Base-by-base conservation (phyloP, 2,329 filamentous ascomycete species). In the Apiospora phragmitis region DNA sequence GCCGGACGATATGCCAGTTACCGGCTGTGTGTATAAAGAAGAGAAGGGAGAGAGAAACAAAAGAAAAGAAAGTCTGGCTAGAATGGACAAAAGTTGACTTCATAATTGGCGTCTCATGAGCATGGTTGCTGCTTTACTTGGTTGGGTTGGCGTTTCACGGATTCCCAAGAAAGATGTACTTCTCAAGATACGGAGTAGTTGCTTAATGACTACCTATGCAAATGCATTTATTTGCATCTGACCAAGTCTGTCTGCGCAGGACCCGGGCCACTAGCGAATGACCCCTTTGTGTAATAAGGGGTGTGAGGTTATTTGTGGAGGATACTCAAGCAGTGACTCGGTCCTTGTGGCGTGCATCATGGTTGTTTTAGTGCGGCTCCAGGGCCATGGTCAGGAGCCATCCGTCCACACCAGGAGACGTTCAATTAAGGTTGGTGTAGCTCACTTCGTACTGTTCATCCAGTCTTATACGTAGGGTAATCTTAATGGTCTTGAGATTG, bases 1-100 rank as follows among this genome's bases (percentile, higher is more conserved):
- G 96, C 96, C 18, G 96, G 96, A 72, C 89, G 96, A 69, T 99
- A 99, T 83, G 96, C 96, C 67, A 97, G 94, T 89, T 99, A 99
- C 83, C 87, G 95, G 77, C 79, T 91, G 70, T 91, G 89, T 75
- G 89, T 91, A 75, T 92, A 82, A 83, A n/a, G 24, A 38, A 67
- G 43, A 32, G 29, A 32, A 16, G 24, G 3, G 26, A 59, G 51
- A 8, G 43, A 47, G 9, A 5, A 21, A 65, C 18, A 65, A 65
- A 42, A 41, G 9, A 47, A 35, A 35, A 35, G 51, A 51, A 35
- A 65, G 21, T 38, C 41, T 38, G 69, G 21, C 51, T 67, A 71
- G 38, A 65, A 67, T 71, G 69, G 55, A 70, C 65, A 70, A 71
- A 71, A 47, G 41, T 72, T 70, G 35, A 67, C 41, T 67, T 71